A percentile compares a stretch with the other conserved stretches of the same genome.
Conservation (phyloP, 805 yeast genomes). For the Candida corydali region DNA sequence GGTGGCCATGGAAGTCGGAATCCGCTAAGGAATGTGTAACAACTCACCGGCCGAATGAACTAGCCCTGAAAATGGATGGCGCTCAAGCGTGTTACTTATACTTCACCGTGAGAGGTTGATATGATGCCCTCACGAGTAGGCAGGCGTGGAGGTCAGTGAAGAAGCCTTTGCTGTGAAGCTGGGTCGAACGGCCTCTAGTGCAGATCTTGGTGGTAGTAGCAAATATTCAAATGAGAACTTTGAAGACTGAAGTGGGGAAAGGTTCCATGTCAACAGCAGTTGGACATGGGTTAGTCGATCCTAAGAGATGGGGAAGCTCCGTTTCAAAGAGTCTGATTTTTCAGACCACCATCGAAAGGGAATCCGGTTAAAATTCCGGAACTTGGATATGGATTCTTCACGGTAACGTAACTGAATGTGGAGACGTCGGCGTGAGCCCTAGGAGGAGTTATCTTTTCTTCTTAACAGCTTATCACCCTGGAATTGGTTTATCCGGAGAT, state of each 20-base stretch:
- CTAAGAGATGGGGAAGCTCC: conserved; percentile 39
- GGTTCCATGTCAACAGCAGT: conserved; percentile 42
- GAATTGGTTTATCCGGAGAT: conserved; percentile 40
- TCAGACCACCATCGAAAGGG: conserved; percentile 38
- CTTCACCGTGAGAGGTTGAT: conserved; percentile 35
- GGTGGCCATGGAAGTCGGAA: conserved; percentile 52
- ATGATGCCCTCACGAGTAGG: conserved; percentile 38
- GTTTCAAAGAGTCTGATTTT: conserved; percentile 31
- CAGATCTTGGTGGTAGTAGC: conserved; percentile 41
- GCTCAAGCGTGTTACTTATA: conserved; percentile 37
- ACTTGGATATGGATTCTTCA: conserved; percentile 40
- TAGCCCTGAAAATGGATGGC: conserved; percentile 40
- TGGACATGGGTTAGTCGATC: conserved; percentile 42
- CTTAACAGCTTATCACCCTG: conserved; percentile 39
- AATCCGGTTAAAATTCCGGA: conserved; percentile 42
- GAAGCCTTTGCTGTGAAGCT: conserved; percentile 38
- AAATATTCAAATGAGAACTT: conserved; percentile 31
- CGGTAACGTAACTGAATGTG: conserved; percentile 41
- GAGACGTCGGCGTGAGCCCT: conserved; percentile 41
- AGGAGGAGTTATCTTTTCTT: conserved; percentile 42
- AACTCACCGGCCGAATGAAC: conserved; percentile 51
- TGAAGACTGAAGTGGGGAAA: conserved; percentile 42
- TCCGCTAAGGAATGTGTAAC: conserved; percentile 53
- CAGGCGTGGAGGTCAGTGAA: conserved; percentile 40
- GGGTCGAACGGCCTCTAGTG: conserved; percentile 37